Conservation (phyloP, 306 rosid genomes). For the Pyrus betulifolia region DNA sequence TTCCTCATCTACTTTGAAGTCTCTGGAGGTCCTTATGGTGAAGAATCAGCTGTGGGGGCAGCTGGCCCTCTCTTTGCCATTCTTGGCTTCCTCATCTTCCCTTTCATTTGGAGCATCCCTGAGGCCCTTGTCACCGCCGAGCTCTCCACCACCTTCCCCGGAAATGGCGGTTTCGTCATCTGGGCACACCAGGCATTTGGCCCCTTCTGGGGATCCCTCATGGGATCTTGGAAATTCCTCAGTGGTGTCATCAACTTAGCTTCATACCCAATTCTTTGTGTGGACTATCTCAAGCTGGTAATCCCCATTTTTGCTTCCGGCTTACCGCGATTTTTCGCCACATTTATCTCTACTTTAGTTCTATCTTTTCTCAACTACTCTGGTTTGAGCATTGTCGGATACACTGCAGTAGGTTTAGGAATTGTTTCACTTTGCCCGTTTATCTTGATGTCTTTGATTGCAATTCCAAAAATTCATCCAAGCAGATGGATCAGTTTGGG, state of each 20-base stretch:
- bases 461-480: conserved; percentile 40
- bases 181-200: conserved; percentile 37
- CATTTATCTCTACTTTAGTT: conserved; percentile 21
- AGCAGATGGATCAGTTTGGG: conserved; percentile 48
- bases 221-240: conserved; percentile 41
- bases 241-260: conserved; percentile 35
- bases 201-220: conserved; percentile 39
- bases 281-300: conserved; percentile 29
- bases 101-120: conserved; percentile 37
- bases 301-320: conserved; percentile 35
- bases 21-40: conserved; percentile 33
- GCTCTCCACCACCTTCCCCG: conserved; percentile 37
- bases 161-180: conserved; percentile 37
- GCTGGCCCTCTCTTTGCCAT: conserved; percentile 33
- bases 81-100: conserved; percentile 39
- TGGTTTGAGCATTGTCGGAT: conserved; percentile 34
- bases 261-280: conserved; percentile 37
- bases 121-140: conserved; percentile 39
- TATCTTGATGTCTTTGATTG: conserved; percentile 24
- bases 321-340: conserved; percentile 15
- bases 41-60: conserved; percentile 23
- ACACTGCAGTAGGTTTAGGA: conserved; percentile 28
- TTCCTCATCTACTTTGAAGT: conserved; percentile 44
- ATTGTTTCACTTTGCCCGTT: conserved; percentile 36
- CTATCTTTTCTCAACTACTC: conserved; percentile 35